Percentiles rank a stretch among this genome's conserved stretches.
These are phyloP conservation scores for Yarrowia galli DNA, from an alignment of 1,139 yeast genomes.

Conservation along the genomic window DNA sequence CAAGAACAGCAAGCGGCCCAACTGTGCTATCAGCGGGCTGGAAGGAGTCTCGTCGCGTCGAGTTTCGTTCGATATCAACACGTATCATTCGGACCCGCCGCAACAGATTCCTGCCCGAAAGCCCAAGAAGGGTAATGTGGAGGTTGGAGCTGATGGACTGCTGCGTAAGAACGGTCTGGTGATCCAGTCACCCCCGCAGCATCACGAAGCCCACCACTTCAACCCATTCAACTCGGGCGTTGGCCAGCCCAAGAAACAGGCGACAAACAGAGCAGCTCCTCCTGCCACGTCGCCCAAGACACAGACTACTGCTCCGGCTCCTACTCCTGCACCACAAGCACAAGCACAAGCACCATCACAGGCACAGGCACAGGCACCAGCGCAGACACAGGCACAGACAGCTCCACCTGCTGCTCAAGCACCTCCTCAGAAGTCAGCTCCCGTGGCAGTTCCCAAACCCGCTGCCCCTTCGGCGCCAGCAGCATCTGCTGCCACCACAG, in stretches of 20 bases:
- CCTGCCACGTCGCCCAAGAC: background rate
- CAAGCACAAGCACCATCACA: background rate
- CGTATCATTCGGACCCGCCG: constrained; percentile 81
- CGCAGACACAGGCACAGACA: background rate
- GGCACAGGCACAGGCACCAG: background rate
- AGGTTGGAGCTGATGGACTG: constrained; percentile 52
- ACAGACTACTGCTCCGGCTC: background rate
- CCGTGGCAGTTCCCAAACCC: constrained; percentile 1
- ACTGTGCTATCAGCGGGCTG: constrained; percentile 55
- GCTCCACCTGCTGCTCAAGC: background rate
- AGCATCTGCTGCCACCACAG: background rate
- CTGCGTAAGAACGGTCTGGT: constrained; percentile 48
- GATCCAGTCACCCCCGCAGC: constrained; percentile 41
- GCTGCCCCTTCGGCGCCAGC: background rate
- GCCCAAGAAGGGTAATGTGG: constrained; percentile 80
- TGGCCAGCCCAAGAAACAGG: constrained; percentile 1
- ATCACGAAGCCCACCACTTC: constrained; percentile 34
- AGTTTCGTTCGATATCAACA: constrained; percentile 78
- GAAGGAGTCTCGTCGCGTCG: constrained; percentile 46
- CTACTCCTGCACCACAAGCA: background rate
- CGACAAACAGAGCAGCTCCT: background rate
- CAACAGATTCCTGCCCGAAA: constrained; percentile 92
- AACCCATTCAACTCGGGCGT: constrained; percentile 35
- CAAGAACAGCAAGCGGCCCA: constrained; percentile 56
- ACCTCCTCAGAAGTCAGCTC: background rate